A percentile compares a stretch with the other conserved stretches of the same genome.
phyloP scores from a whole-genome alignment of 495 filamentous ascomycete species.

The Hypoxylon perforatum region DNA sequence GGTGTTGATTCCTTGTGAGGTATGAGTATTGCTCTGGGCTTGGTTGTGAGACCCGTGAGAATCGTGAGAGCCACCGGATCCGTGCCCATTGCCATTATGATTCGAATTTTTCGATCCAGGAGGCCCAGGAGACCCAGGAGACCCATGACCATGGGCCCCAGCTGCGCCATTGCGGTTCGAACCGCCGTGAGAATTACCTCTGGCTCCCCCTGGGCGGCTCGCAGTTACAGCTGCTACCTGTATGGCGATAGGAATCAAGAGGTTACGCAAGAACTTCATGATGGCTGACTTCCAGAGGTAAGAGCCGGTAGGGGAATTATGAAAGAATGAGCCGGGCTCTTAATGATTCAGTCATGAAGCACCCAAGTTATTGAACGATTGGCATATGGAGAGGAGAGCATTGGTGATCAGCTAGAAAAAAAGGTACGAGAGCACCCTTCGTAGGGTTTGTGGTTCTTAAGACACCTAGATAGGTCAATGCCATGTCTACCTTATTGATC shows the following conservation, averaged over 20 bases:
- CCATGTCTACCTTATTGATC: slow-evolving; percentile 5
- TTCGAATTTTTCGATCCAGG: not conserved
- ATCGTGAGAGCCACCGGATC: slow-evolving; percentile 2
- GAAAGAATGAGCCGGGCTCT: slow-evolving; percentile 15
- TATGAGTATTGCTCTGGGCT: slow-evolving; percentile 12
- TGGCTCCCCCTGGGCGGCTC: slow-evolving; percentile 12
- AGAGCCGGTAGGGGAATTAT: slow-evolving; percentile 23
- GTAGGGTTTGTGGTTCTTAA: slow-evolving; percentile 29
- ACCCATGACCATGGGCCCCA: slow-evolving; percentile 5
- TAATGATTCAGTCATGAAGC: slow-evolving; percentile 26
- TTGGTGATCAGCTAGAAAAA: slow-evolving; percentile 10
- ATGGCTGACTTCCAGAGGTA: slow-evolving; percentile 16
- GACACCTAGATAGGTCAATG: slow-evolving; percentile 7
- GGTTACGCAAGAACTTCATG: slow-evolving; percentile 28
- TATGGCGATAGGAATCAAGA: slow-evolving; percentile 26
- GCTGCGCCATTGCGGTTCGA: slow-evolving; percentile 11
- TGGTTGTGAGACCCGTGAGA: not conserved
- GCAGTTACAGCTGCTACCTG: slow-evolving; percentile 9
- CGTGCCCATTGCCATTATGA: slow-evolving; percentile 10
- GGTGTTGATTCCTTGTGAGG: slow-evolving; percentile 20
- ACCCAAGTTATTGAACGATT: slow-evolving; percentile 12
- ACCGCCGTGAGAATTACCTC: not conserved
- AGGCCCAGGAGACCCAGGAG: not conserved
- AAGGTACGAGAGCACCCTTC: slow-evolving; percentile 2
- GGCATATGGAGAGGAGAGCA: not conserved